Conservation (phyloP, 805 yeast species). For the Zygosaccharomyces lentus region DNA sequence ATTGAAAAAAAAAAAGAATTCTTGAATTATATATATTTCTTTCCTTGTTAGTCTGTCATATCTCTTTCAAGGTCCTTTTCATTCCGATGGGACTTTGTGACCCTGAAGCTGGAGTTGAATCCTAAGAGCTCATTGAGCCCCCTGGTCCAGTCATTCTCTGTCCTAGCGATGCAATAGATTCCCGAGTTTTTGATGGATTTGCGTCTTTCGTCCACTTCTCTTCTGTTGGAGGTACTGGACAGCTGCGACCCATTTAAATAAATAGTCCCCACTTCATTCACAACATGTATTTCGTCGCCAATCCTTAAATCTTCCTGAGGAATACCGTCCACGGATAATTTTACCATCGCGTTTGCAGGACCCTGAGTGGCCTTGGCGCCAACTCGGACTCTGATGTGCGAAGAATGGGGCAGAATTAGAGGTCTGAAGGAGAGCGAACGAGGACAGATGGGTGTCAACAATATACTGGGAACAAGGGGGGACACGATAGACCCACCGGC, state of each 20-base stretch:
- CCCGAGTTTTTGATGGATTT: constrained; percentile 43
- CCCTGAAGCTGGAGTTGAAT: constrained; percentile 78
- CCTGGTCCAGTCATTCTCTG: constrained; percentile 86
- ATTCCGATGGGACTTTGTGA: constrained; percentile 24
- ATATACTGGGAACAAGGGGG: constrained; percentile 76
- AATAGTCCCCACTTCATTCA: constrained; percentile 61
- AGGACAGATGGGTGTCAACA: constrained; percentile 89
- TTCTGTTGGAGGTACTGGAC: constrained; percentile 34
- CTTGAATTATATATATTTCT: neutral
- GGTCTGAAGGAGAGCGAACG: constrained; percentile 89
- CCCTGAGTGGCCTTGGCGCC: constrained; percentile 43
- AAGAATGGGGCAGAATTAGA: constrained; percentile 69
- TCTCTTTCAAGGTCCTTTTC: constrained; percentile 11
- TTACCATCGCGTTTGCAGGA: constrained; percentile 41
- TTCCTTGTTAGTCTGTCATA: neutral
- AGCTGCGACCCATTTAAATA: constrained; percentile 47
- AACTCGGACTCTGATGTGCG: constrained; percentile 64
- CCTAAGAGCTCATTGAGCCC: constrained; percentile 87
- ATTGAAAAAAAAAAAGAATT: constrained; percentile 11
- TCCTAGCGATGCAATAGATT: constrained; percentile 81
- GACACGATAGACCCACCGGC: constrained; percentile 93
- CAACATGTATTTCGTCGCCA: constrained; percentile 77
- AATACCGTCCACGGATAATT: constrained; percentile 79
- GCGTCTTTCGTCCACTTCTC: constrained; percentile 16
- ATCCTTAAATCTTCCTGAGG: constrained; percentile 61